Evolutionary conservation across 768 basidiomycete species (phyloP), one percentile per base, ranked within the genome.

Genomic region (Suillus americanus): DNA sequence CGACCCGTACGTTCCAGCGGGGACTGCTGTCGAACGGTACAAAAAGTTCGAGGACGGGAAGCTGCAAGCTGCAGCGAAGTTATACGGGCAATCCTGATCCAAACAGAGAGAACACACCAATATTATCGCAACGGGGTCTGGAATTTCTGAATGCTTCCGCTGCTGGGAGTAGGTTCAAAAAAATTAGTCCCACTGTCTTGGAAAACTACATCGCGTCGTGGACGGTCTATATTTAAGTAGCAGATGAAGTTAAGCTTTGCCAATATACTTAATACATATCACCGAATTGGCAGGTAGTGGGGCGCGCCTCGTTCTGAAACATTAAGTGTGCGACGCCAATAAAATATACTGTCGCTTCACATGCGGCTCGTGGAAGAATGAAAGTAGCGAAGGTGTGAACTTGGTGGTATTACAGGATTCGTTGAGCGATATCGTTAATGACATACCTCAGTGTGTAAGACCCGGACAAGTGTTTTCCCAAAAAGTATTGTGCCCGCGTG

Each of bases 21-120:
- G 78, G 18, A 30, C 38, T 20, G 57, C 69, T 5, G 64, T 57
- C 3, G 60, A 62, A 14, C 40, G 40, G 3, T 70, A 71, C 66
- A 65, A 73, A 35, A 67, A 64, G 46, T 77, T 70, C 54, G 76
- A 77, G 63, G 70, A 69, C 40, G 75, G 72, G 5, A 77, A 77
- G 61, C 40, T 69, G 12, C 74, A 78, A 33, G 23, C 37, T 40
- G 56, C 56, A 57, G 23, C 37, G 16, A 38, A 18, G 37, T 25
- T 57, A 16, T 57, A 57, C 12, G 56, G 37, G 37, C 56, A 40
- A 38, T 25, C 9, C 4, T 59, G 38, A 59, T 28, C 7, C 38
- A 13, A 18, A 38, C 23, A 23, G 16, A 18, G 14, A 38, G 14
- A 23, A 38, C 14, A 56, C 14, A 18, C 25, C 12, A n/a, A 10